Percentiles rank a stretch among this genome's conserved stretches.
Conservation (phyloP, 2,329 filamentous ascomycete genomes). For the Raffaelea ambrosiae region DNA sequence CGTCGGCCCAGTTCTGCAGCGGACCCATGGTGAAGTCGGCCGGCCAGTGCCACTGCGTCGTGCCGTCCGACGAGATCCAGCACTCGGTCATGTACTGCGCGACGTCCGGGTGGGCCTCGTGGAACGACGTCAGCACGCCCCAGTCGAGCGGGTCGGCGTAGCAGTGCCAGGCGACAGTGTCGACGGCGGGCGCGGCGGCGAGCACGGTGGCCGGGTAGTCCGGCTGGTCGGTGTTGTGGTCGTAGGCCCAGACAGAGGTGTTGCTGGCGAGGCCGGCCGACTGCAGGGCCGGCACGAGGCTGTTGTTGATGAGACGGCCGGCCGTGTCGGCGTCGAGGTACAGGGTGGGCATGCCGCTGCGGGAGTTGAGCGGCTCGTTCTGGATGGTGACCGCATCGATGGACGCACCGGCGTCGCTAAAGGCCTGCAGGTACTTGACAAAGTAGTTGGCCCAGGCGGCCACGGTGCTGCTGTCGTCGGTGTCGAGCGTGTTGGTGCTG, state of each 20-base stretch:
- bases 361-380: constrained; percentile 32
- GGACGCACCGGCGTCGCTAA: constrained; percentile 21
- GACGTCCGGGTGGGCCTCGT: constrained; percentile 27
- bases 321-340: constrained; percentile 22
- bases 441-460: constrained; percentile 25
- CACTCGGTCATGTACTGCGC: constrained; percentile 42
- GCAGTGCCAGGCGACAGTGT: constrained; percentile 32
- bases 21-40: constrained; percentile 38
- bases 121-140: constrained; percentile 28
- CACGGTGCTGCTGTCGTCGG: constrained; percentile 23
- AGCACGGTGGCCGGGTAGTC: constrained; percentile 30
- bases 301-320: constrained; percentile 25
- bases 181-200: constrained; percentile 20
- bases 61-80: constrained; percentile 24
- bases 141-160: constrained; percentile 27
- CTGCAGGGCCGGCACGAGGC: constrained; percentile 28
- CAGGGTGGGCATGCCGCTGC: too few species aligned
- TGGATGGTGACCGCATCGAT: constrained; percentile 35
- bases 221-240: constrained; percentile 28
- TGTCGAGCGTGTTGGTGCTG: constrained; percentile 28
- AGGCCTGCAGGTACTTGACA: constrained; percentile 32
- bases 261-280: constrained; percentile 23
- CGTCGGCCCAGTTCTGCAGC: constrained; percentile 38
- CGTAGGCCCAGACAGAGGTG: constrained; percentile 37
- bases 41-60: constrained; percentile 27